Evolutionary conservation across 2,329 filamentous ascomycete genomes (phyloP).

Genomic region (Coleophoma crateriformis): DNA sequence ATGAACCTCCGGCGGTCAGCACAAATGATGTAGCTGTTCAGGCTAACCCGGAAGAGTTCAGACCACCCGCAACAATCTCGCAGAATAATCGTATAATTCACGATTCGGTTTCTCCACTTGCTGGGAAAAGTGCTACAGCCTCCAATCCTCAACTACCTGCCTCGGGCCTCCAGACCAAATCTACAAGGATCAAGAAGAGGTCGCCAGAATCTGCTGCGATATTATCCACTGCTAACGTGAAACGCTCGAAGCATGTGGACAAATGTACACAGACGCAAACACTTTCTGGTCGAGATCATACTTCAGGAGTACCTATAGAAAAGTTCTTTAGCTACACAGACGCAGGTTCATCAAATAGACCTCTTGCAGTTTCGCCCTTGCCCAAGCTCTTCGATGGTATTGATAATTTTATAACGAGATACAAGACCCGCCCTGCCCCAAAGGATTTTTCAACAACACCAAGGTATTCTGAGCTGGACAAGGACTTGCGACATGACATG

Average conservation of each 20-base stretch:
- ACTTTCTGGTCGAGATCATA: conserved; percentile 9
- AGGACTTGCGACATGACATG: conserved; percentile 32
- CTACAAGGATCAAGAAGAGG: conserved; percentile 10
- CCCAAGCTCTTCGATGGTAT: conserved; percentile 10
- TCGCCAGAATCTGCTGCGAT: conserved; percentile 1
- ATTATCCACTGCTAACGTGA: conserved; percentile 7
- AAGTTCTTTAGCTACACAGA: not conserved
- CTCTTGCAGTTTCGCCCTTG: conserved; percentile 3
- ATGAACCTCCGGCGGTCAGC: too few relatives aligned
- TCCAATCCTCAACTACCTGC: conserved; percentile 2
- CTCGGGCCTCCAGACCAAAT: conserved; percentile 15
- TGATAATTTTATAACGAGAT: conserved; percentile 16
- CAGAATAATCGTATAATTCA: not conserved
- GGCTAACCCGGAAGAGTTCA: not conserved
- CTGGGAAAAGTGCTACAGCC: conserved; percentile 11
- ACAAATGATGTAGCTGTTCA: not conserved
- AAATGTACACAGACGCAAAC: conserved; percentile 23
- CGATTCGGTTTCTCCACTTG: conserved; percentile 11
- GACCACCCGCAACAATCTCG: not conserved
- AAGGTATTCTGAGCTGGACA: conserved; percentile 19
- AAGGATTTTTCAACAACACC: conserved; percentile 20
- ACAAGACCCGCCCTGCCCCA: conserved; percentile 15
- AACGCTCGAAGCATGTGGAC: conserved; percentile 23
- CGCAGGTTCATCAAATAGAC: not conserved
- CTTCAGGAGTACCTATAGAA: conserved; percentile 3